Conservation (phyloP, 2,329 filamentous ascomycete species). For the Neofusicoccum sp. region DNA sequence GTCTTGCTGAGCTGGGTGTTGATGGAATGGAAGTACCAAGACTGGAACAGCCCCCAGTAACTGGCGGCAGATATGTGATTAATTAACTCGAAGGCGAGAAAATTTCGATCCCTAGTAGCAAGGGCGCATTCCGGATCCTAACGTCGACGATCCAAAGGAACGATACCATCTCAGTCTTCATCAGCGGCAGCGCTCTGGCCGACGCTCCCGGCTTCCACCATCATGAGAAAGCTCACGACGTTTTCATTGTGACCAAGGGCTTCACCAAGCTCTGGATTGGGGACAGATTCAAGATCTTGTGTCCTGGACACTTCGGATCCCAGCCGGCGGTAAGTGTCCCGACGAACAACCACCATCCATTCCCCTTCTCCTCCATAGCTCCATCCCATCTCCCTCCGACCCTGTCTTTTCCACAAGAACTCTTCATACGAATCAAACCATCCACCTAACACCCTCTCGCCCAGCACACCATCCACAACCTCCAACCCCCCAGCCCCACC, state of each 20-base stretch:
- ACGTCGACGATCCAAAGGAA: slow-evolving; percentile 54
- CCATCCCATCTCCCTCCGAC: too few relatives aligned
- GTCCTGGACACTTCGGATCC: slow-evolving; percentile 60
- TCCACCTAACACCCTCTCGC: neutral
- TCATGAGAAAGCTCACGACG: slow-evolving; percentile 57
- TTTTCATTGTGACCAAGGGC: slow-evolving; percentile 59
- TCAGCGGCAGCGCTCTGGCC: slow-evolving; percentile 47
- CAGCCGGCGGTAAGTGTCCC: slow-evolving; percentile 53
- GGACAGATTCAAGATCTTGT: slow-evolving; percentile 57
- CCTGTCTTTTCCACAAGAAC: neutral
- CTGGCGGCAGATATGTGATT: slow-evolving; percentile 49
- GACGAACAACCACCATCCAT: neutral
- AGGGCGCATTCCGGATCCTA: slow-evolving; percentile 54
- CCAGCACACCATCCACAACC: slow-evolving; percentile 58
- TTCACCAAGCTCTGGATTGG: slow-evolving; percentile 60
- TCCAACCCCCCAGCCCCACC: slow-evolving; percentile 57
- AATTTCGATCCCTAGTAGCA: slow-evolving; percentile 54
- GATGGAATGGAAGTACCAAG: neutral
- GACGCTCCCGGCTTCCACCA: slow-evolving; percentile 56
- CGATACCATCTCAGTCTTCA: slow-evolving; percentile 53
- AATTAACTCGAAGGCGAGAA: slow-evolving; percentile 53
- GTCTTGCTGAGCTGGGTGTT: neutral
- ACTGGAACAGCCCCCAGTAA: slow-evolving; percentile 37
- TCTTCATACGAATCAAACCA: neutral
- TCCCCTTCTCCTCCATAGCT: neutral